Percentiles rank a stretch among this genome's conserved stretches.
Conservation (phyloP, 805 yeast species). For the Saturnispora silvae region DNA sequence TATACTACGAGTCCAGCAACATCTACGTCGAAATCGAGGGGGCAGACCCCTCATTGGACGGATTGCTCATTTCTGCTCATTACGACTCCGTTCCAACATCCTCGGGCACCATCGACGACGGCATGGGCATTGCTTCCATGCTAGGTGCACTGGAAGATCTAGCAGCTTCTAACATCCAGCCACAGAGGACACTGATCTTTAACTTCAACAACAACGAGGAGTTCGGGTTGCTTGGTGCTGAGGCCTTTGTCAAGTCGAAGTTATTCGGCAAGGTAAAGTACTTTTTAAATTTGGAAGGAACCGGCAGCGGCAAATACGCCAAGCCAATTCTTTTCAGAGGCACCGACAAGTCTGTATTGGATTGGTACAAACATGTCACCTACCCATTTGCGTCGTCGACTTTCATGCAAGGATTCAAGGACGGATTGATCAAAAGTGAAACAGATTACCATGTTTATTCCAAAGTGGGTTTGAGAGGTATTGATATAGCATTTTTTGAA, state of each 20-base stretch:
- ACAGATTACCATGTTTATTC: constrained; percentile 75
- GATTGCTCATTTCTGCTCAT: constrained; percentile 72
- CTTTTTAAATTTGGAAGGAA: constrained; percentile 81
- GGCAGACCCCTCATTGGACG: constrained; percentile 43
- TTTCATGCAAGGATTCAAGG: constrained; percentile 76
- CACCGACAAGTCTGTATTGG: constrained; percentile 65
- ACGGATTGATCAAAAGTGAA: constrained; percentile 61
- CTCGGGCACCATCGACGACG: constrained; percentile 86
- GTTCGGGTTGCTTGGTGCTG: constrained; percentile 77
- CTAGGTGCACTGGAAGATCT: constrained; percentile 54
- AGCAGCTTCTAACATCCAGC: constrained; percentile 30
- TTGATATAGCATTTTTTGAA: constrained; percentile 81
- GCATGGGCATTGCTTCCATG: constrained; percentile 77
- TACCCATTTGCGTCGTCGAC: constrained; percentile 72
- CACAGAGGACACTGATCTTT: constrained; percentile 62
- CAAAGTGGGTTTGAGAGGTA: constrained; percentile 63
- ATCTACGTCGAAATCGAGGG: constrained; percentile 71
- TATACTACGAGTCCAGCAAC: constrained; percentile 78
- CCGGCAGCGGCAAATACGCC: constrained; percentile 69
- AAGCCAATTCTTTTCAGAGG: constrained; percentile 74
- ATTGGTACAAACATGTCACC: constrained; percentile 40
- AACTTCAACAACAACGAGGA: constrained; percentile 89
- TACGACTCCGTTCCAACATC: constrained; percentile 84
- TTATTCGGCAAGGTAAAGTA: constrained; percentile 54
- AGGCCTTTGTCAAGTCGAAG: constrained; percentile 58